These are phyloP conservation scores for Saccharomycopsis sp. DNA, from an alignment of 805 yeast genomes.

Conservation along the genomic window DNA sequence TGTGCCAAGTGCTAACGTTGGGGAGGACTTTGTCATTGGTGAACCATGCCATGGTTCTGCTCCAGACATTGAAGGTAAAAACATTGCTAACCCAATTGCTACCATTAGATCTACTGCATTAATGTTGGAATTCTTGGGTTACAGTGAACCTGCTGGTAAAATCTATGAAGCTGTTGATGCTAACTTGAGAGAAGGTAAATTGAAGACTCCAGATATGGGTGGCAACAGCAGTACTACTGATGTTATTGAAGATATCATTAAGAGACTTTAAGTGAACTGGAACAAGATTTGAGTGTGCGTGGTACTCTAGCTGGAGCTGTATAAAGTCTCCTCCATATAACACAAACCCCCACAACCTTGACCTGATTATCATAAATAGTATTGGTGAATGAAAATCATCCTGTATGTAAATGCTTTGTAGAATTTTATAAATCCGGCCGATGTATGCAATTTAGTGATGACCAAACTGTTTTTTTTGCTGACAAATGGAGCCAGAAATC, in stretches of 20 bases:
- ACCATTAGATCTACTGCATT: conserved; percentile 96
- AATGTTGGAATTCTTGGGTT: conserved; percentile 95
- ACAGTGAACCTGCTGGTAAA: conserved; percentile 80
- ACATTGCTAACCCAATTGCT: conserved; percentile 93
- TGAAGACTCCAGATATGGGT: conserved; percentile 87
- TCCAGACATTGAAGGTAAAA: conserved; percentile 95
- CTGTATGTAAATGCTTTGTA: too few species aligned
- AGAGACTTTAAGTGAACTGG: conserved; percentile 36
- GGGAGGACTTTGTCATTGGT: conserved; percentile 92
- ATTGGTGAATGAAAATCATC: too few species aligned
- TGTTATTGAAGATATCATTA: conserved; percentile 75
- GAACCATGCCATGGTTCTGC: conserved; percentile 99
- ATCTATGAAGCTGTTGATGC: conserved; percentile 94
- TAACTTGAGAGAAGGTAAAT: conserved; percentile 69
- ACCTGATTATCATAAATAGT: too few species aligned
- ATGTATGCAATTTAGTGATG: too few species aligned
- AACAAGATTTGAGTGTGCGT: too few species aligned
- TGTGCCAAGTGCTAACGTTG: conserved; percentile 97
- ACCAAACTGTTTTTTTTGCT: too few species aligned
- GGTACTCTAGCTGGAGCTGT: too few species aligned
- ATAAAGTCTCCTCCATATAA: too few species aligned
- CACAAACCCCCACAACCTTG: too few species aligned
- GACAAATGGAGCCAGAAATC: too few species aligned
- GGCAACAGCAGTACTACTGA: conserved; percentile 83
- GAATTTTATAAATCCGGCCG: too few species aligned